These are phyloP conservation scores for Podospora conica DNA, from an alignment of 495 filamentous ascomycete species.

Conservation along the genomic window DNA sequence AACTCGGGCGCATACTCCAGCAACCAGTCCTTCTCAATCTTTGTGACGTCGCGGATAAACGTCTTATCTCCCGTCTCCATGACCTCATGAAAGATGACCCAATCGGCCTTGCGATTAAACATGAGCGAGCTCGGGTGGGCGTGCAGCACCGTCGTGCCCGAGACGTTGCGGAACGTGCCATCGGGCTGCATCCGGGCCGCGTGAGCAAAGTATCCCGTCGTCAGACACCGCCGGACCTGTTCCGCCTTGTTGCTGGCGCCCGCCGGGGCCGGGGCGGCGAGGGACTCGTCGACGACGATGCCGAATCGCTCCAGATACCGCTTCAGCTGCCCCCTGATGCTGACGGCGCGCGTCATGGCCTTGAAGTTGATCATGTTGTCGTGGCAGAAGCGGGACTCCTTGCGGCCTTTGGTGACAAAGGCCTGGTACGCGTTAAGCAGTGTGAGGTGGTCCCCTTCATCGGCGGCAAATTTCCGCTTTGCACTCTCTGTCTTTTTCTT, in stretches of 20 bases:
- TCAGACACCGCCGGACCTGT: conserved; percentile 78
- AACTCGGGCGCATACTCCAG: conserved; percentile 83
- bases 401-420: conserved; percentile 79
- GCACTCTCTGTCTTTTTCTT: conserved; percentile 66
- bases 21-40: conserved; percentile 86
- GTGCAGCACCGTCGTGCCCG: conserved; percentile 65
- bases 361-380: conserved; percentile 85
- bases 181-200: conserved; percentile 94
- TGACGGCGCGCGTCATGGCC: conserved; percentile 72
- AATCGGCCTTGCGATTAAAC: conserved; percentile 97
- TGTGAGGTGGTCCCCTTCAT: conserved; percentile 94
- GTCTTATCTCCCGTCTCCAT: conserved; percentile 87
- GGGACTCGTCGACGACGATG: conserved; percentile 58
- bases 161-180: conserved; percentile 79
- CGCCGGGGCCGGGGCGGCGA: conserved; percentile 15
- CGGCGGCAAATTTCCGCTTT: conserved; percentile 78
- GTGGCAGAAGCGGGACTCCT: conserved; percentile 79
- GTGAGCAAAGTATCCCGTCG: conserved; percentile 90
- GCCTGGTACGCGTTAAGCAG: conserved; percentile 90
- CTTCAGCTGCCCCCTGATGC: conserved; percentile 78
- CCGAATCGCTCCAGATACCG: conserved; percentile 84
- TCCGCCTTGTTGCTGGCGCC: conserved; percentile 49
- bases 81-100: conserved; percentile 95
- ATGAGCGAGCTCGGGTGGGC: conserved; percentile 91
- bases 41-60: conserved; percentile 85